Base-by-base conservation (phyloP, 345 rosid genomes). In the Rhodamnia rubescens region DNA sequence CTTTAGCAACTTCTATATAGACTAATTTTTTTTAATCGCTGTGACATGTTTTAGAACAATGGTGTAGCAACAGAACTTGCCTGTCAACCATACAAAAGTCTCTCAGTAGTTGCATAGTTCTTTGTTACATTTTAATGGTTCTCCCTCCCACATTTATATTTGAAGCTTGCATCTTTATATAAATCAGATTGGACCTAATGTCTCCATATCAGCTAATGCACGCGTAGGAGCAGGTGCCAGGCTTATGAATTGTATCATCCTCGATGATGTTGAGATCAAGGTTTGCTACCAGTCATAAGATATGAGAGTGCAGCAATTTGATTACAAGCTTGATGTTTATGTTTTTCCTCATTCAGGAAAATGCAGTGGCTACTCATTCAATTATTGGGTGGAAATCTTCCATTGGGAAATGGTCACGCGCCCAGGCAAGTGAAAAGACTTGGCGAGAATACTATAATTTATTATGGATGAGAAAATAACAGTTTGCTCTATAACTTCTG, bases 321-420 rank as follows among this genome's bases (percentile, higher is more conserved):
- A 84, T 44, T 1, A 75, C 84, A 4, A 55, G 87, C 86, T 40
- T 86, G 86, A 90, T 81, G 51, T 80, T 50, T 40, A 4, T 57
- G 52, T 86, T 84, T 89, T 78, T 36, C 21, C 51, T 50, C 36
- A 5, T 85, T 49, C 93, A 96, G 99, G 99, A 95, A 89, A 95
- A 96, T 91, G 99, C 97, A 44, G 97, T 96, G 86, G 98, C 94
- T 81, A 91, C 89, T 52, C 91, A 95, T 84, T 93, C 99, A 32
- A 96, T 96, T 59, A 89, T 96, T 82, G 99, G 99, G 47, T 96
- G 99, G 99, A 96, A 94, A 88, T 95, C 98, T 82, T 92, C 98
- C 22, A 88, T 95, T 12, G 99, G 99, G 56, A 94, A 94, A 91
- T 96, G 99, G 99, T 94, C 99, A 22, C 95, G 98, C 83, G 95